Conservation (phyloP, 2,329 filamentous ascomycete genomes). For the Fusarium metavorans region DNA sequence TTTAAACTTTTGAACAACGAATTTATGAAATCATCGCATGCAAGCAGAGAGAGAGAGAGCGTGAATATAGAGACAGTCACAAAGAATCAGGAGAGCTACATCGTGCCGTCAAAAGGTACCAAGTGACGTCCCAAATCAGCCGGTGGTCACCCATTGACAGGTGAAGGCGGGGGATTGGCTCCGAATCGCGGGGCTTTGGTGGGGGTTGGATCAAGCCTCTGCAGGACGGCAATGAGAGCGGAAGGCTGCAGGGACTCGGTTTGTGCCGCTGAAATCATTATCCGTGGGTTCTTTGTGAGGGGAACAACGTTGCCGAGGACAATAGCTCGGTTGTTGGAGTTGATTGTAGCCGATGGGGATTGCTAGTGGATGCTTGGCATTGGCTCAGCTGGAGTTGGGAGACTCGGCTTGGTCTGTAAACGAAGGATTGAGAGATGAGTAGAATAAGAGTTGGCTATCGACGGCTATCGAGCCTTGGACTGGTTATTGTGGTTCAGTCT, state of each 20-base stretch:
- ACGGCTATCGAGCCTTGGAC: no score
- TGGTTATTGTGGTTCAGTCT: not conserved
- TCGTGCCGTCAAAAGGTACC: not conserved
- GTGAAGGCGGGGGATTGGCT: not conserved
- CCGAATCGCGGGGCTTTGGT: conserved; percentile 7
- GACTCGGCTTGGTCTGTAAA: not conserved
- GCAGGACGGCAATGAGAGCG: not conserved
- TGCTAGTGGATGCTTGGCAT: not conserved
- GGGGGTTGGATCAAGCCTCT: not conserved
- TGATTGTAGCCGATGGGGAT: not conserved
- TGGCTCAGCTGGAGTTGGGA: not conserved
- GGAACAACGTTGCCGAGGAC: not conserved
- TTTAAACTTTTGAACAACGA: not conserved
- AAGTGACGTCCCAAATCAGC: conserved; percentile 3
- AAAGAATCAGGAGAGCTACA: conserved; percentile 13
- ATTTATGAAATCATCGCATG: not conserved
- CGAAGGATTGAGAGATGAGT: not conserved
- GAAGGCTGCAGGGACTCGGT: not conserved
- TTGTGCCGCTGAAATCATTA: not conserved
- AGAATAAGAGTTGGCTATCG: not conserved
- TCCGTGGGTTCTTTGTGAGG: not conserved
- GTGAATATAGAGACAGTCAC: not conserved
- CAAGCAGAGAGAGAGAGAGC: not conserved
- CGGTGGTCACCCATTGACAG: not conserved
- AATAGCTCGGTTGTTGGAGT: conserved; percentile 1